Base-by-base conservation (phyloP, 1,284 basidiomycete species). In the Mycena sp. region DNA sequence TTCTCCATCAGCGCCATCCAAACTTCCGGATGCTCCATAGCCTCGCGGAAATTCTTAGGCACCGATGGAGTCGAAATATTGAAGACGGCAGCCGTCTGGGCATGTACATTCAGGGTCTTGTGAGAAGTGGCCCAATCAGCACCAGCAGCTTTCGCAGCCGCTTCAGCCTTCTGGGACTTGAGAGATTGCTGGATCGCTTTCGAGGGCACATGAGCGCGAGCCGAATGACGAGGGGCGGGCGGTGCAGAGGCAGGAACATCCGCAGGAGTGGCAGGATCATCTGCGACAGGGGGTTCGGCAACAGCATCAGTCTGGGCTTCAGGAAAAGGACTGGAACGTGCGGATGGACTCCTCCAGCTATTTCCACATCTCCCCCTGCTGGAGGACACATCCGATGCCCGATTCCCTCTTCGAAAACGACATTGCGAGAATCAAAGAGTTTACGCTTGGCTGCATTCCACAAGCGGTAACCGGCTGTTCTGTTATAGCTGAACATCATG, bases 361-460 rank as follows among this genome's bases (percentile, higher is more conserved):
- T 43, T 10, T 30, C 38, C 53, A 58, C 21, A 40, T 45, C 61
- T 63, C 61, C 55, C 55, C 61, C 54, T 63, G 61, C 54, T 63
- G 57, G 49, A 35, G 69, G 40, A 21, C 44, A 38, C 23, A 65
- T 55, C 19, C 67, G 23, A 32, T 70, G 65, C 2, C 56, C 61
- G 2, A 19, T 10, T 0, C 67, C 69, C 30, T 76, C 72, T 12
- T 74, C 69, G 40, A 76, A 76, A 11, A 72, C 63, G 3, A 76
- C 72, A 46, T 75, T 72, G 16, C 68, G 46, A 0, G 59, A 61
- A 6, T n/a, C 51, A 25, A 68, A 26, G 7, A 68, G 28, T 2
- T 28, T 35, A 5, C 68, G 64, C 0, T 49, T 49, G 0, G 29
- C 3, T 0, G 49, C 19, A 46, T 72, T 60, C 35, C 67, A 70